A percentile compares a stretch with the other conserved stretches of the same genome.
These are phyloP conservation scores for Tetrahymena borealis DNA, from an alignment of 73 alveolate genomes.

Conservation along the genomic window DNA sequence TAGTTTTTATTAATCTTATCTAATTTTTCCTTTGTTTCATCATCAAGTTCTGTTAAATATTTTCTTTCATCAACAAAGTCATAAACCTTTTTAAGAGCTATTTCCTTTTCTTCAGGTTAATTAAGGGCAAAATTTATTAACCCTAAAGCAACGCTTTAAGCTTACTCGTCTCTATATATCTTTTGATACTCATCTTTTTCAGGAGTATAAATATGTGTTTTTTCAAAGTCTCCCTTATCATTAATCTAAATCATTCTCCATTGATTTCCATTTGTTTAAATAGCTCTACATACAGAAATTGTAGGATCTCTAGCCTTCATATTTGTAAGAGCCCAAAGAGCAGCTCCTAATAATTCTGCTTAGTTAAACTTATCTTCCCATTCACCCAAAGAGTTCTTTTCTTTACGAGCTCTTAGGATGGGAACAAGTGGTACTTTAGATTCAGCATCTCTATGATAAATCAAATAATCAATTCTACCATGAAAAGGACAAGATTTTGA, in stretches of 20 bases:
- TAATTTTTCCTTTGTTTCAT: background rate
- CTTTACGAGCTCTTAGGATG: background rate
- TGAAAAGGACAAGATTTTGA: slow-evolving; percentile 19
- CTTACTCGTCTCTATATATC: slow-evolving; percentile 16
- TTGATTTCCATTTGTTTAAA: slow-evolving; percentile 42
- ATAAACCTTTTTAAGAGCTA: slow-evolving; percentile 24
- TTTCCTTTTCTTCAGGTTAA: slow-evolving; percentile 24
- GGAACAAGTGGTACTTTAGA: slow-evolving; percentile 27
- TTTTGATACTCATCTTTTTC: slow-evolving; percentile 5
- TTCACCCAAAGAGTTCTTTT: background rate
- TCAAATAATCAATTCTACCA: slow-evolving; percentile 23
- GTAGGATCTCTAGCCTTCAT: background rate
- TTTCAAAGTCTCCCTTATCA: slow-evolving; percentile 17
- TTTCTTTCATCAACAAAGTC: slow-evolving; percentile 46
- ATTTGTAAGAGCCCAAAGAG: slow-evolving; percentile 35
- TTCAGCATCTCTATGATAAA: slow-evolving; percentile 16
- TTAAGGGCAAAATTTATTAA: slow-evolving; percentile 17
- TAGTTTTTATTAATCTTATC: background rate
- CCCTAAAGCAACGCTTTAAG: slow-evolving; percentile 20
- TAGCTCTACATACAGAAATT: background rate
- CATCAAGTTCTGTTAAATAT: slow-evolving; percentile 6
- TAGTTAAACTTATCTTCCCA: slow-evolving; percentile 13
- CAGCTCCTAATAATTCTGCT: slow-evolving; percentile 26
- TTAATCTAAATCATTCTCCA: slow-evolving; percentile 24
- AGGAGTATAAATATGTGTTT: slow-evolving; percentile 8